Conservation (phyloP, 2,329 filamentous ascomycete genomes). For the Curvularia lunata region DNA sequence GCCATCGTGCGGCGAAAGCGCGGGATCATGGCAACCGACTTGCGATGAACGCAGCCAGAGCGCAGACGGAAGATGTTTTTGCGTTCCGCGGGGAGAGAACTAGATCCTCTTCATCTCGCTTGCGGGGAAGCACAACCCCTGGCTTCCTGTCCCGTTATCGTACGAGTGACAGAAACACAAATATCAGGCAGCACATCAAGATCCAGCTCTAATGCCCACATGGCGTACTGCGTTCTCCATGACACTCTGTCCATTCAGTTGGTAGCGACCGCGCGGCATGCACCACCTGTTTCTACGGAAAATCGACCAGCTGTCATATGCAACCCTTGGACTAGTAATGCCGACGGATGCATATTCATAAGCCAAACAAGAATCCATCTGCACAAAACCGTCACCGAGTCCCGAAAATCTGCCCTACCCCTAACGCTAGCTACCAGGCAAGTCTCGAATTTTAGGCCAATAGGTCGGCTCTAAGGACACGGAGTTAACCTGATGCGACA, state of each 20-base stretch:
- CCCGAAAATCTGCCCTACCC: not conserved
- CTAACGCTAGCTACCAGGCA: not conserved
- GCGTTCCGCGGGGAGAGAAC: conserved; percentile 10
- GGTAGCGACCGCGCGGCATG: conserved; percentile 14
- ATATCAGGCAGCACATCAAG: conserved; percentile 4
- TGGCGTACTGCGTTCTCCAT: conserved; percentile 10
- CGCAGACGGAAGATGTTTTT: conserved; percentile 4
- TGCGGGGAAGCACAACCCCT: conserved; percentile 15
- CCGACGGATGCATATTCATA: not conserved
- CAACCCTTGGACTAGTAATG: not conserved
- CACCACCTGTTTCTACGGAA: not conserved
- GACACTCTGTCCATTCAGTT: conserved; percentile 5
- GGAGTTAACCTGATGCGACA: not conserved
- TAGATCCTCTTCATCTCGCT: conserved; percentile 18
- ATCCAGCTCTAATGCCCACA: conserved; percentile 10
- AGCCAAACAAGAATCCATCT: not conserved
- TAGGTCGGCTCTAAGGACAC: not conserved
- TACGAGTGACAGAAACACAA: conserved; percentile 14
- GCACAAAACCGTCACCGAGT: not conserved
- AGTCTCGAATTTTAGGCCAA: not conserved
- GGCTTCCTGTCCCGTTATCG: conserved; percentile 12
- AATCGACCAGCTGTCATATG: conserved; percentile 4
- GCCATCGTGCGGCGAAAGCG: conserved; percentile 1
- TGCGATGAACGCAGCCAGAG: conserved; percentile 11
- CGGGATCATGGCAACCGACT: conserved; percentile 6